Base-by-base conservation (phyloP, 495 filamentous ascomycete species). In the Glonium stellatum region DNA sequence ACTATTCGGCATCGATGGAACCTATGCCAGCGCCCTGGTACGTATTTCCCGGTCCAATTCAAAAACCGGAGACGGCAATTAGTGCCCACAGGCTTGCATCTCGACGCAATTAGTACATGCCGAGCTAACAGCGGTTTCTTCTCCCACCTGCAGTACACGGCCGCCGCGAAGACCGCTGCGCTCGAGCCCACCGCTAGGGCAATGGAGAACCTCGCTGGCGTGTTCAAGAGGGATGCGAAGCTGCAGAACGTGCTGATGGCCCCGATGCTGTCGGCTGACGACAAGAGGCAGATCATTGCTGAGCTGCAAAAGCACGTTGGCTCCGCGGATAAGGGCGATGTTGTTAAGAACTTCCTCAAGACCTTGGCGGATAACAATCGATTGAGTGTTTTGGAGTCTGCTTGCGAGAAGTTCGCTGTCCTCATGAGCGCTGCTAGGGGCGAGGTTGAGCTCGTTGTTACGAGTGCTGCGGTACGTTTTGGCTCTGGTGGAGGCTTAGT, bases 21-120 rank as follows among this genome's bases (percentile, higher is more conserved):
- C 92, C 71, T 98, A 98, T 79, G 95, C 93, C 70, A 89, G 84
- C 80, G 93, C 93, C 79, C 80, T 98, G 85, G 93, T 98, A 90
- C 73, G 84, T 76, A 59, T 63, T 54, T 59, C 55, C 46, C 36
- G 21, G 3, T 42, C 31, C 34, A 18, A 54, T 60, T 39, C 37
- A 27, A 15, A n/a, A 5, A 55, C 54, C 54, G 31, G 13, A 56
- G 61, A 64, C 61, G 57, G 50, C 13, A 25, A 22, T 51, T 52
- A 53, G 25, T 15, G 12, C 31, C 39, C n/a, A 2, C 27, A 1
- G 48, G 48, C 21, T 25, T 23, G 8, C 18, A 15, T 25, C 23
- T 25, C 0, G 9, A 8, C 37, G 12, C 44, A 65, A 60, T 60
- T 55, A 48, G 39, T 3, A 25, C 13, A 66, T 25, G 6, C 21